Base-by-base conservation (phyloP, 441 rosid genomes). In the Kokia cookei region DNA sequence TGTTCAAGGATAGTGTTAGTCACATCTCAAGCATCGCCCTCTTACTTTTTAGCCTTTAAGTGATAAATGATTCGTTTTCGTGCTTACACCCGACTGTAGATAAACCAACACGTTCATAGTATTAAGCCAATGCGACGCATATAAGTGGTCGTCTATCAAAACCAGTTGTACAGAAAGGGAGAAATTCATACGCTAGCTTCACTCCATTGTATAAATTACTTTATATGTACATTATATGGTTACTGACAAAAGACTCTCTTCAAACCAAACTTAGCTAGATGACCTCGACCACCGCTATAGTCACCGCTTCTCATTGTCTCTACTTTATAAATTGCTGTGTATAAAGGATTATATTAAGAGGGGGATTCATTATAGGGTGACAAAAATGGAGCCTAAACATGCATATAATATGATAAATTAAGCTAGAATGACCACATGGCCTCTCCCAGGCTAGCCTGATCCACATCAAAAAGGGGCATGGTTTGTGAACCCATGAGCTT, bases 371-470 rank as follows among this genome's bases (percentile, higher is more conserved):
- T 29, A 7, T 40, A 57, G 48, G 64, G 37, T 71, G 61, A 57
- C 65, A 72, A 72, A 72, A 72, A 27, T 61, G 42, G 45, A 60
- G 42, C 68, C 63, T 37, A 19, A 4, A 69, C 22, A 53, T 17
- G 15, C 27, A 57, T 57, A 47, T 45, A 4, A 10, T 12, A 27
- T 13, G n/a, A 7, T 45, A 4, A 6, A 58, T 55, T 8, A 22
- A 71, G 65, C 62, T 83, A 86, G 73, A 86, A 86, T 59, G 91
- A 83, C 96, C 97, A 90, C 88, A 88, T 84, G 4, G 94, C 80
- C 75, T 92, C 89, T 47, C 88, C 90, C 80, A 85, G 75, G 80
- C 87, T 84, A 51, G 85, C 82, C 24, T 89, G 93, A 73, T 87
- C 94, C 90, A 89, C 82, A 65, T 88, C 86, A 58, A 82, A 90